These are phyloP conservation scores for Irpex sp. DNA, from an alignment of 1,284 basidiomycete species.

Conservation along the genomic window DNA sequence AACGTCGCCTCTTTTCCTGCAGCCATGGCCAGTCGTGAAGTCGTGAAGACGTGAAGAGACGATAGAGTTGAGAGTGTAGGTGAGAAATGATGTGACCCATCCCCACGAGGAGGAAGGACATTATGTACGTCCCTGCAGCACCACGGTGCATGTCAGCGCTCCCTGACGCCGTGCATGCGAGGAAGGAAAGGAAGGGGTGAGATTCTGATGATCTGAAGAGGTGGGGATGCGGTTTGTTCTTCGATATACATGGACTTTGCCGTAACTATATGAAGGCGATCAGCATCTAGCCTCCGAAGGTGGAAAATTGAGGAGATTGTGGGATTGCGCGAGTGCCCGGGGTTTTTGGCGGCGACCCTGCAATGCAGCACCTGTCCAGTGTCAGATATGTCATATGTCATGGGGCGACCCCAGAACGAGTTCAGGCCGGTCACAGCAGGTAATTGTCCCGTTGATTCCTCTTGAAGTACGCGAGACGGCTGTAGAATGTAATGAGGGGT, in stretches of 20 bases:
- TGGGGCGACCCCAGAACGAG: no score
- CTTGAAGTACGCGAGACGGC: no score
- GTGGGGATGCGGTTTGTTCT: background rate
- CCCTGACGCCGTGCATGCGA: background rate
- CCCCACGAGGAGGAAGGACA: background rate
- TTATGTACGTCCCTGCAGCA: background rate
- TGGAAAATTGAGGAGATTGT: background rate
- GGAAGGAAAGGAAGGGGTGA: background rate
- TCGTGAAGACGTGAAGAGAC: background rate
- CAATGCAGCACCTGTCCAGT: background rate
- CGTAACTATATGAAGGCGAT: background rate
- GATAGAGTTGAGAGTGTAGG: background rate
- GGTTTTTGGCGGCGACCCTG: background rate
- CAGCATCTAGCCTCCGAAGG: background rate
- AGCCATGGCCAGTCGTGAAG: background rate
- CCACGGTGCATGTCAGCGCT: background rate
- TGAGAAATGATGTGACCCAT: background rate
- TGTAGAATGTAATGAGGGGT: no score
- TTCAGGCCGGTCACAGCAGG: no score
- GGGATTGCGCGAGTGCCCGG: background rate
- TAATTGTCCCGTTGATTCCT: no score
- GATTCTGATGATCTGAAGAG: background rate
- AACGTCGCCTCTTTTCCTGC: conserved; percentile 5
- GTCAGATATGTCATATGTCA: background rate
- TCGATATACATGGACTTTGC: background rate